Base-by-base conservation (phyloP, 139 green algal species). In the Penium margaritaceum region DNA sequence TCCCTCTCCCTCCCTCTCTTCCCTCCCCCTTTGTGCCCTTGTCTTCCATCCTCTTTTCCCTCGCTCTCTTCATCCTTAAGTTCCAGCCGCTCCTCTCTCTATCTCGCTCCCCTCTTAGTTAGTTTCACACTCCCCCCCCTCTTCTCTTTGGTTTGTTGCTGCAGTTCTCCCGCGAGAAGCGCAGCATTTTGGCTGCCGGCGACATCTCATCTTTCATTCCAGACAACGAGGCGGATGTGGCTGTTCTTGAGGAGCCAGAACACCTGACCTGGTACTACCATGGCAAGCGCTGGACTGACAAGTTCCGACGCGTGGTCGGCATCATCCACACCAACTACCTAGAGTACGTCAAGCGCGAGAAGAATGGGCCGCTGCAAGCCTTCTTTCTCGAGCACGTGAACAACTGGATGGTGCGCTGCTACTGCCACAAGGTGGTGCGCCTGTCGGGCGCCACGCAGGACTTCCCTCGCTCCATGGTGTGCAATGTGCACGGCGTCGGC, bases 261-360 rank as follows among this genome's bases (percentile, higher is more conserved):
- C 95, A 99, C 82, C 81, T 99, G 17, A 98, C 90, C 66, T 99
- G 94, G 91, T 98, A 97, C 83, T 93, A 99, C 85, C 92, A 96
- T 69, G 95, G 95, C 0, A 65, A 69, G 54, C 85, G 95, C 34
- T 99, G 95, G 95, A 97, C 87, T 3, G 88, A 98, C 85, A 96
- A 95, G 84, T 99, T 99, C 81, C 79, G 89, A 54, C 90, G 97
- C 78, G 95, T 99, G 43, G 95, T 80, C 1, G 95, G 90, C 27
- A 87, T 99, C 54, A 91, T 98, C 81, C 95, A 99, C 88, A 99
- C 95, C 65, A 99, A 99, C 85, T 99, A 99, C 84, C 85, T 97
- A 57, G 95, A 99, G 83, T 99, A 99, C 72, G 94, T 87, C 1
- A 83, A 67, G 0, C 72, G 89, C 6, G 90, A 95, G 82, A 85